Percentiles rank a stretch among this genome's conserved stretches.
These are phyloP conservation scores for Fagopyrum tataricum DNA, from an alignment of 148 eudicot genomes.

Conservation along the genomic window DNA sequence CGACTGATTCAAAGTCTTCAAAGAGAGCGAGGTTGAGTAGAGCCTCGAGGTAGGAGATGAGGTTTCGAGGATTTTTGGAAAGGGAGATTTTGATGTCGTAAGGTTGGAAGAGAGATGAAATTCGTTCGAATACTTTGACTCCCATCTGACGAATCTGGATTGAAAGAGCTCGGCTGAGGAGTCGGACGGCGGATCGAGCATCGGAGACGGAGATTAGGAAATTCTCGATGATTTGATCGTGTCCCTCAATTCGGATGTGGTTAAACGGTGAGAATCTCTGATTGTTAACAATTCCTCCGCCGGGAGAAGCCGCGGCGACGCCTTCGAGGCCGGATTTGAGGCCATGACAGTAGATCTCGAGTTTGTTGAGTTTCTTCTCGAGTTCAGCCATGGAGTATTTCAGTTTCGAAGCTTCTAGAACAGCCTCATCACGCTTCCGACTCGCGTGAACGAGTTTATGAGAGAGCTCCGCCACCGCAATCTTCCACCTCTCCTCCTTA, in stretches of 20 bases:
- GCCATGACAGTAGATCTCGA: conserved; percentile 63
- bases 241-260: conserved; percentile 14
- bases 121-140: conserved; percentile 44
- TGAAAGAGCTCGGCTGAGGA: conserved; percentile 48
- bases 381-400: conserved; percentile 73
- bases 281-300: background rate
- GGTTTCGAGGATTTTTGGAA: conserved; percentile 42
- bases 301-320: background rate
- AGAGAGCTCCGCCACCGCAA: conserved; percentile 59
- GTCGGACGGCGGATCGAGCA: conserved; percentile 53
- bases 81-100: conserved; percentile 57
- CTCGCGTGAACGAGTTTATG: conserved; percentile 60
- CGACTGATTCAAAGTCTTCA: conserved; percentile 62
- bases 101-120: conserved; percentile 37
- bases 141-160: conserved; percentile 65
- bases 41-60: conserved; percentile 60
- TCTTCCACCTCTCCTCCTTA: conserved; percentile 65
- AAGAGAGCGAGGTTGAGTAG: conserved; percentile 50
- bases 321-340: conserved; percentile 64
- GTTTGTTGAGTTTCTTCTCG: conserved; percentile 69
- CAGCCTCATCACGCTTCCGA: conserved; percentile 68
- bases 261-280: conserved; percentile 11
- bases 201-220: conserved; percentile 63
- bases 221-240: conserved; percentile 46
- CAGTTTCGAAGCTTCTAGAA: conserved; percentile 61